Evolutionary conservation across 2,329 filamentous ascomycete genomes (phyloP).

Genomic region (Alternaria gaisen): DNA sequence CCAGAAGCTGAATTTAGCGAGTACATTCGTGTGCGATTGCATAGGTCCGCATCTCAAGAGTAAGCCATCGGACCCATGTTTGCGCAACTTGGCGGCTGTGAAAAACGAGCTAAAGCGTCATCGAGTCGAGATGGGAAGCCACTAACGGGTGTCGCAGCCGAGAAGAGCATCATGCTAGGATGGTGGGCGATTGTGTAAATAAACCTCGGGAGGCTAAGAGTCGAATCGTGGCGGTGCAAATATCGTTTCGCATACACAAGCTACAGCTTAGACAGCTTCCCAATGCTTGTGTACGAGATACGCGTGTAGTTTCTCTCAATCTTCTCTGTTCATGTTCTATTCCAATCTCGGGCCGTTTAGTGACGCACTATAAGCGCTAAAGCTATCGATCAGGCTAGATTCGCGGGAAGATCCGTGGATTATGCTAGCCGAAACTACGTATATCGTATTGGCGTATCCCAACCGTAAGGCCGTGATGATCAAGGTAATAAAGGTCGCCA

Average conservation of each 20-base stretch:
- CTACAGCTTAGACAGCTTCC: background rate
- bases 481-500: background rate
- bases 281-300: background rate
- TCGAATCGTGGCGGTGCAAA: background rate
- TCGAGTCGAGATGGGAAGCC: conserved; percentile 13
- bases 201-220: background rate
- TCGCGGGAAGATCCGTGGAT: background rate
- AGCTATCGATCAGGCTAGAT: background rate
- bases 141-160: conserved; percentile 1
- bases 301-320: background rate
- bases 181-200: conserved; percentile 7
- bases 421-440: background rate
- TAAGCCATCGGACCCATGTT: background rate
- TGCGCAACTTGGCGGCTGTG: conserved; percentile 5
- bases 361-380: background rate
- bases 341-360: background rate
- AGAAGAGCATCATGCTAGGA: conserved; percentile 10
- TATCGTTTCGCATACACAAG: background rate
- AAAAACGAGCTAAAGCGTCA: conserved; percentile 7
- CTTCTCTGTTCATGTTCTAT: background rate
- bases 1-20: background rate
- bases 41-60: conserved; percentile 4
- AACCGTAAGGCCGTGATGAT: background rate
- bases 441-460: conserved; percentile 7
- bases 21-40: background rate